Conservation (phyloP, 805 yeast species). For the Huiozyma naganishii region DNA sequence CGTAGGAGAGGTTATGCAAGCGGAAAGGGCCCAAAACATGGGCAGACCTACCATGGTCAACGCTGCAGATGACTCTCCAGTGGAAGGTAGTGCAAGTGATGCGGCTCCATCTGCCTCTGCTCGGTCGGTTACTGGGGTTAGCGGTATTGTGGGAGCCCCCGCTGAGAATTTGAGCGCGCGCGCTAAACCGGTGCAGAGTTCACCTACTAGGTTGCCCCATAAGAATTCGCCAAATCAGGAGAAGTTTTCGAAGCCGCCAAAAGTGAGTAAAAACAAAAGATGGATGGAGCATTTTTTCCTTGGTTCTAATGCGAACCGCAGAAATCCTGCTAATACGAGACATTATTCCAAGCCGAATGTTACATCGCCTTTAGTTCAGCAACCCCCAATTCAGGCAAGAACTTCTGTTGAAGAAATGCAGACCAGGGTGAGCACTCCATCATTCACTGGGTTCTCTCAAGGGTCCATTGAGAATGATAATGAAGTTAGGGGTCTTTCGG, state of each 20-base stretch:
- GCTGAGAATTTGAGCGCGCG: too few species aligned
- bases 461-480: slow-evolving; percentile 13
- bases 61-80: not conserved
- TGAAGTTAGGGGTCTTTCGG: not conserved
- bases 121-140: slow-evolving; percentile 12
- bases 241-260: not conserved
- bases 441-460: slow-evolving; percentile 24
- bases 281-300: slow-evolving; percentile 2
- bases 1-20: not conserved
- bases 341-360: not conserved
- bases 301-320: not conserved
- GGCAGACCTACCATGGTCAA: slow-evolving; percentile 3
- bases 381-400: not conserved
- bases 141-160: slow-evolving; percentile 7
- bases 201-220: too few species aligned
- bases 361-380: not conserved
- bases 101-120: slow-evolving; percentile 13
- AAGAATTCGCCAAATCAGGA: not conserved
- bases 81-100: not conserved
- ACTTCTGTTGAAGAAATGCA: not conserved
- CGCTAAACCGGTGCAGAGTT: too few species aligned
- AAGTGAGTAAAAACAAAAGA: not conserved
- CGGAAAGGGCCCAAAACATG: slow-evolving; percentile 1
- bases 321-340: not conserved
- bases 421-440: slow-evolving; percentile 4